Base-by-base conservation (phyloP, 2,329 filamentous ascomycete species). In the Trichoderma simmonsii region DNA sequence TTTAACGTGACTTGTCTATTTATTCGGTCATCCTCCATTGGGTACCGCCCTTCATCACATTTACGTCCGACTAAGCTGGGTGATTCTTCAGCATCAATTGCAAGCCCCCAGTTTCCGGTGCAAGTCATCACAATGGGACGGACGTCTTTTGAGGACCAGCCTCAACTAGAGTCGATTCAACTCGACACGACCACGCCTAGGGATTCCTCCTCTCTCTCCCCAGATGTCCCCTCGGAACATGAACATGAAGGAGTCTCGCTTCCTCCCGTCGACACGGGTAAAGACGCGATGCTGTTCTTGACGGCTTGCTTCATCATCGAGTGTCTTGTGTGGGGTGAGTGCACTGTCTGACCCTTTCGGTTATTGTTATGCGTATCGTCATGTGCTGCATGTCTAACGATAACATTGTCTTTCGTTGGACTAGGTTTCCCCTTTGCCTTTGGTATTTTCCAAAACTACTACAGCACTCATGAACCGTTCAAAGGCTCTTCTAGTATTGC, bases 401-500 rank as follows among this genome's bases (percentile, higher is more conserved):
- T 21, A 1, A 8, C 4, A 21, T 32, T 14, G 3, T 30, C 39
- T 43, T 24, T 54, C 21, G 12, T 21, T 56, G 18, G 28, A 21
- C 26, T 34, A 91, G 89, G 89, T 2, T 91, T 92, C 72, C 86
- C 88, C 0, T 88, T 89, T 71, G 85, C 88, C 1, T 92, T 88
- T 76, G 90, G 90, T 60, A 85, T 92, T 39, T 92, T 92, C 76
- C 89, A 91, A 77, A 84, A 88, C 62, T 90, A 90, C 78, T 92
- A 92, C 78, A 85, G 82, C 48, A 85, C 82, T 2, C 84, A 89
- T 63, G 83, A 83, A 15, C 86, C 88, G 3, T 92, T 92, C 71
- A 79, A 80, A 3, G 82, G 83, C 8, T 81, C 83, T 1, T 80
- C 83, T 57, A 82, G 83, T 61, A 86, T 91, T 51, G 84, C 89